Evolutionary conservation across 2,329 filamentous ascomycete genomes (phyloP), one percentile per base, ranked within the genome.

Genomic region (Pseudovirgaria hyperparasitica): DNA sequence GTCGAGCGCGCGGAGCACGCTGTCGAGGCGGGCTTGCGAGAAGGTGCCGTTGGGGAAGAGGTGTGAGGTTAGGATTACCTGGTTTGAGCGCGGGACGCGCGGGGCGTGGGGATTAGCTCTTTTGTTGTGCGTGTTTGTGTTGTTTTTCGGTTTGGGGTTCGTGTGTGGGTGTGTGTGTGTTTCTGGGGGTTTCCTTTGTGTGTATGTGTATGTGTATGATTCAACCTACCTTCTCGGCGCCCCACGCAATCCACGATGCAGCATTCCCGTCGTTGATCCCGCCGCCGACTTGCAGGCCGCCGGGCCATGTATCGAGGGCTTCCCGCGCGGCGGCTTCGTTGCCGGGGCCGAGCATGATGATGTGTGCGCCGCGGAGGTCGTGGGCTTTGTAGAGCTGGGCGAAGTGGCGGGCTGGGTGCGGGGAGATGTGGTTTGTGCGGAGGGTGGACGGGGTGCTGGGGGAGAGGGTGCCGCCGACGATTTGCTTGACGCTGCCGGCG

Each of bases 51-150:
- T 67, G 3, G 85, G 87, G 51, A 98, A 98, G 11, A 98, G 76
- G 54, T 77, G 93, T 6, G 86, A 94, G 32, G 90, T 98, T 50
- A 98, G 81, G 48, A 98, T 94, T 44, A 96, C 82, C 86, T 93
- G 70, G 58, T 57, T 28, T 22, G 16, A 17, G 28, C n/a, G n/a
- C n/a, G n/a, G n/a, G n/a, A n/a, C n/a, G n/a, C n/a, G n/a, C n/a
- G n/a, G n/a, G n/a, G n/a, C n/a, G n/a, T n/a, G n/a, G n/a, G n/a
- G n/a, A n/a, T n/a, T n/a, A n/a, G n/a, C n/a, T n/a, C n/a, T n/a
- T n/a, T n/a, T n/a, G n/a, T n/a, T n/a, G n/a, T n/a, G n/a, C n/a
- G n/a, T n/a, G n/a, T n/a, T n/a, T n/a, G n/a, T n/a, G n/a, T n/a
- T n/a, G n/a, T n/a, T n/a, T n/a, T n/a, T n/a, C n/a, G n/a, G n/a